Evolutionary conservation across 2,329 filamentous ascomycete genomes (phyloP), one percentile per base, ranked within the genome.

Genomic region (Neospermospora avenae): DNA sequence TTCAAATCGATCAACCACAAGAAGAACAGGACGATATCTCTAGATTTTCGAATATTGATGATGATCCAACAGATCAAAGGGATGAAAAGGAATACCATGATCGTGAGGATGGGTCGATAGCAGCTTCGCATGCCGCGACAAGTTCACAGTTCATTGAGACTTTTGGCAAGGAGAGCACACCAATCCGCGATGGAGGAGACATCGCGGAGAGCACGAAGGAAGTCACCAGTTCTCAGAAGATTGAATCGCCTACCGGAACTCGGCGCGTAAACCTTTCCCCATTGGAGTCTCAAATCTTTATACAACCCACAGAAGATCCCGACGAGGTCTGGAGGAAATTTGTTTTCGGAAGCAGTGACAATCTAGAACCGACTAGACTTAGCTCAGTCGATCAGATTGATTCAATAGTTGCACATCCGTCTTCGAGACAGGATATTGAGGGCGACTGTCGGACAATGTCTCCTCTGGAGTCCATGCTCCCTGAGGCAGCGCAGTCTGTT

Each of bases 291-390:
- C 44, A 22, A 18, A 7, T 37, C 25, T 5, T n/a, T 8, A 1
- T 16, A 46, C 55, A 54, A 8, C 11, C 44, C 3, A 54, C 56
- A 35, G 52, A 61, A 46, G 61, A 65, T 25, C 25, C 59, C 11
- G 63, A 67, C 54, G 64, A 68, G 13, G 31, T 64, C 25, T 72
- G 69, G 70, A 71, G 60, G 51, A 67, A 65, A 37, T 69, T 71
- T 54, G 67, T 71, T 22, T 69, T 71, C 58, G 65, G 65, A 48
- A 67, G 63, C 46, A 59, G 59, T 45, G 62, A 67, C 37, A 58
- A 59, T 3, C 11, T 49, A 20, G 57, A 63, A 28, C 18, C 51
- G 3, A 28, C 34, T 10, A 41, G 57, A 14, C 49, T n/a, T n/a
- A 20, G 10, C 41, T 13, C 39, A 25, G 42, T 41, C 18, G 20